Evolutionary conservation across 768 basidiomycete genomes (phyloP).

Genomic region (Hericium coralloides): DNA sequence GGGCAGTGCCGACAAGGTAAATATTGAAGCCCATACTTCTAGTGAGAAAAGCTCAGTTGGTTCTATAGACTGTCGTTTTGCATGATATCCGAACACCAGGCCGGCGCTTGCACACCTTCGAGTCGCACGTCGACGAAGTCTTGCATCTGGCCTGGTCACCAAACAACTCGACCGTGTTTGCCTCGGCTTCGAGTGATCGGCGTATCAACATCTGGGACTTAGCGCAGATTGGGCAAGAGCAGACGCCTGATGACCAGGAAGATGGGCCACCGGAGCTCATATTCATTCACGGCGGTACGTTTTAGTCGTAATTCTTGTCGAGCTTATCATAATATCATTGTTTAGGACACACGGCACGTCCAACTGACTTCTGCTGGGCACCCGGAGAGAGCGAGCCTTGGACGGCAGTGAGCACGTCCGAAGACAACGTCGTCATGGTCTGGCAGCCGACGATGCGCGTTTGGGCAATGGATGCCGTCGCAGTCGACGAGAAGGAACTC

Average conservation of each 20-base stretch:
- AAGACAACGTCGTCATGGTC: slow-evolving; percentile 94
- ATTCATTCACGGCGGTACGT: slow-evolving; percentile 86
- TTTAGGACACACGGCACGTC: slow-evolving; percentile 80
- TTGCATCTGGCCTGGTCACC: slow-evolving; percentile 95
- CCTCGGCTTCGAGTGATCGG: slow-evolving; percentile 89
- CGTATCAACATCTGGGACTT: slow-evolving; percentile 95
- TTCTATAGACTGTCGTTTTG: slow-evolving; percentile 65
- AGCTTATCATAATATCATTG: background rate
- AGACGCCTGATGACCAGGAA: slow-evolving; percentile 96
- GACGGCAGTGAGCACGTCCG: slow-evolving; percentile 83
- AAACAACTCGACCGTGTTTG: slow-evolving; percentile 84
- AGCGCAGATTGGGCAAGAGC: slow-evolving; percentile 84
- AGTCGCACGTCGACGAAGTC: slow-evolving; percentile 91
- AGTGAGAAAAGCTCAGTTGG: background rate
- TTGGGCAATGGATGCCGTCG: slow-evolving; percentile 85
- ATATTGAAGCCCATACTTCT: slow-evolving; percentile 3
- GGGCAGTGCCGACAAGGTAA: slow-evolving; percentile 88
- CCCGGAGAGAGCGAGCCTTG: slow-evolving; percentile 73
- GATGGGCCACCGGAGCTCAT: slow-evolving; percentile 95
- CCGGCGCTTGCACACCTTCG: slow-evolving; percentile 81
- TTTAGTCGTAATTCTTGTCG: background rate
- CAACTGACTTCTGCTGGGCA: slow-evolving; percentile 96
- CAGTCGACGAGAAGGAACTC: slow-evolving; percentile 76
- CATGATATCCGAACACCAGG: slow-evolving; percentile 78
- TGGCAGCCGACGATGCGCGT: slow-evolving; percentile 97